These are phyloP conservation scores for Proliferodiscus dingleyae DNA, from an alignment of 2,329 filamentous ascomycete genomes.

Conservation along the genomic window DNA sequence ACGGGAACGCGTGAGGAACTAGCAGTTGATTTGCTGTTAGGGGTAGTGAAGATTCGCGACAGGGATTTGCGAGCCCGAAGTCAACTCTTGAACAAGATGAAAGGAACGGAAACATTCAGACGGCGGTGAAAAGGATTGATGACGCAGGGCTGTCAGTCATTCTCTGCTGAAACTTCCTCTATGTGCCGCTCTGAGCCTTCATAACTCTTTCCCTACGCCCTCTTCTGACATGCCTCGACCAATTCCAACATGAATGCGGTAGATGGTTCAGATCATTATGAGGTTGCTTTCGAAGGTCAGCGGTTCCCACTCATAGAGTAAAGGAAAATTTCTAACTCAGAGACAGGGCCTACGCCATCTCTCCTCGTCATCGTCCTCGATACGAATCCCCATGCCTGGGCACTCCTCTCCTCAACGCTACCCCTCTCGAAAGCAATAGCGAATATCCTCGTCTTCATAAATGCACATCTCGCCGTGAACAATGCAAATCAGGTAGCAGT, in stretches of 20 bases:
- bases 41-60: background rate
- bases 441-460: conserved; percentile 91
- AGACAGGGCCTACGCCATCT: conserved; percentile 59
- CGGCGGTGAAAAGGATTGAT: background rate
- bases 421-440: conserved; percentile 81
- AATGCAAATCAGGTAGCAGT: conserved; percentile 90
- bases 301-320: conserved; percentile 19
- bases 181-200: background rate
- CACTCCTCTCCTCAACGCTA: conserved; percentile 66
- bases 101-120: background rate
- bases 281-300: conserved; percentile 40
- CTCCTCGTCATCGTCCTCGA: conserved; percentile 89
- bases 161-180: background rate
- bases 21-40: background rate
- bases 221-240: conserved; percentile 18
- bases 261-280: conserved; percentile 55
- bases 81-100: background rate
- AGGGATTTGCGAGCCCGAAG: background rate
- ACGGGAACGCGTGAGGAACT: conserved; percentile 17
- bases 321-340: conserved; percentile 10
- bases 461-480: conserved; percentile 91
- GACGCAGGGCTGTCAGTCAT: background rate
- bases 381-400: conserved; percentile 94
- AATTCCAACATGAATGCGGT: conserved; percentile 55
- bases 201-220: background rate